Base-by-base conservation (phyloP, 371 early-diverging fungal species). In the Enterocytospora artemiae region DNA sequence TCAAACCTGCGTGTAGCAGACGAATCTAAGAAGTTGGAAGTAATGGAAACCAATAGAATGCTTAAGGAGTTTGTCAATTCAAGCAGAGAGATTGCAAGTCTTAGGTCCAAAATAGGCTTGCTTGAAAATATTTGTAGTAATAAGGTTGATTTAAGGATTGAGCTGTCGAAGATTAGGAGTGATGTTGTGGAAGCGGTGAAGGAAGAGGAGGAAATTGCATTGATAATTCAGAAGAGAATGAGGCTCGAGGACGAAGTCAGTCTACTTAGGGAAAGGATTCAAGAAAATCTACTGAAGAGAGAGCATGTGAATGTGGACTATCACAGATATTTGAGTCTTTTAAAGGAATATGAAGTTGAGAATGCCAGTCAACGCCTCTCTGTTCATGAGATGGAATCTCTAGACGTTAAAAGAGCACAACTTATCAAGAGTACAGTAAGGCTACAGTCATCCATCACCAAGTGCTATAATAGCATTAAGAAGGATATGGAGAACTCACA, bases 31-130 rank as follows among this genome's bases (percentile, higher is more conserved):
- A n/a, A n/a, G n/a, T n/a, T n/a, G n/a, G n/a, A n/a, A n/a, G n/a
- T n/a, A n/a, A n/a, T n/a, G n/a, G n/a, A n/a, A n/a, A n/a, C n/a
- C n/a, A n/a, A n/a, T n/a, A n/a, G n/a, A n/a, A n/a, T n/a, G n/a
- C n/a, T n/a, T n/a, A n/a, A n/a, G 18, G 25, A 7, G n/a, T n/a
- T n/a, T n/a, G n/a, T n/a, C n/a, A n/a, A n/a, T n/a, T n/a, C n/a
- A n/a, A n/a, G 89, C 88, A 75, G 79, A 14, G 90, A 91, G 65
- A 88, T 91, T 51, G 81, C 84, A 30, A 77, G 36, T 53, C 54
- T 82, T 41, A 84, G 88, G 71, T 88, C 88, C 62, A 86, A 85
- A 36, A 80, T 83, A 5, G 89, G 90, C 69, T 71, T 93, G 30
- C 81, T 87, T 67, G 43, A 60, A 44, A 25, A 45, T 22, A 28